Evolutionary conservation across 2,329 filamentous ascomycete genomes (phyloP), one percentile per base, ranked within the genome.

Genomic region (Ceratocystiopsis minuta): DNA sequence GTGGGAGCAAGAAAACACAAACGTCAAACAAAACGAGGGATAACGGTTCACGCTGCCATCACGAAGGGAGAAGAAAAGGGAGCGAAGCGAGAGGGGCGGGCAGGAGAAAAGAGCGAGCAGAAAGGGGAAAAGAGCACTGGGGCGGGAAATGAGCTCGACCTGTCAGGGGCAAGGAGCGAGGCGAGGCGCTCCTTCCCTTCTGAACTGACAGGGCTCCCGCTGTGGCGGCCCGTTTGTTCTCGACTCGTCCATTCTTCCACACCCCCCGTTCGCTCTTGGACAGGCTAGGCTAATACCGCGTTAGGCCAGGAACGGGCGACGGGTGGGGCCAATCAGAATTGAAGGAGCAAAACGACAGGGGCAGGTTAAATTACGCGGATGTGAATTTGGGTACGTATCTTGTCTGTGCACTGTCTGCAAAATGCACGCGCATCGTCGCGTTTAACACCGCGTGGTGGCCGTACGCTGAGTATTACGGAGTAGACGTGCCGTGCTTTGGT

Each of bases 221-320:
- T 28, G 24, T 28, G 24, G 24, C 24, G 15, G 18, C 31, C 16
- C 36, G 9, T 17, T 32, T 9, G 20, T n/a, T 39, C 36, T 16
- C 17, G 12, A 17, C 20, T 15, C 5, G 28, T 18, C 14, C 41
- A 34, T 43, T 40, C 37, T 37, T 39, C 34, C 32, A 39, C 20
- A 20, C 42, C 35, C 10, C 13, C 6, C 7, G 5, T 5, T 43
- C 42, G 38, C 38, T 40, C 38, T 38, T 20, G 38, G 18, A 20
- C 32, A 17, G 10, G 9, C 20, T 38, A 33, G 38, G 11, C 28
- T 16, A 14, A 10, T 32, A 16, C 7, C 14, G 32, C 31, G 13
- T 7, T 40, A 40, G 34, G 34, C 38, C 42, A 43, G 35, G 38
- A 43, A 40, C 42, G 36, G 35, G n/a, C 28, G 37, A 18, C 18